These are phyloP conservation scores for Leptographium wingfieldii DNA, from an alignment of 2,329 filamentous ascomycete species.

Conservation along the genomic window DNA sequence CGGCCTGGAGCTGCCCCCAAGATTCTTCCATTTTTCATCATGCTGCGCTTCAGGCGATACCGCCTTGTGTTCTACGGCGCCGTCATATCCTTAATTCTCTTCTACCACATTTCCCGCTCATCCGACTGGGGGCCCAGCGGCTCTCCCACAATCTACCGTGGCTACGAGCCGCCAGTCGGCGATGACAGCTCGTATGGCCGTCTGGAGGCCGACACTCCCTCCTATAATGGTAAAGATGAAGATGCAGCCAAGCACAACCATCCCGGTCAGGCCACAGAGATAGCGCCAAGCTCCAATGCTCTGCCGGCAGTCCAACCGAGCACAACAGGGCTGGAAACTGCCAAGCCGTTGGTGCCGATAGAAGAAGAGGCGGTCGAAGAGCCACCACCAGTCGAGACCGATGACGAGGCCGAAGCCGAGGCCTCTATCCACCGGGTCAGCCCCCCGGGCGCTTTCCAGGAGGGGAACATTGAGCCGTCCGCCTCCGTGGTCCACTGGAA, in stretches of 20 bases:
- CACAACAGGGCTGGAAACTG: neutral
- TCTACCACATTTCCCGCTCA: constrained; percentile 35
- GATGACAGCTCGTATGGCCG: no score
- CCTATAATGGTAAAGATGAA: neutral
- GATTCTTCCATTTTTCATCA: constrained; percentile 15
- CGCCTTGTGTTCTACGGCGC: constrained; percentile 46
- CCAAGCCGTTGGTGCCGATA: neutral
- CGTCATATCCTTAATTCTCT: constrained; percentile 39
- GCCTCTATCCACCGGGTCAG: neutral
- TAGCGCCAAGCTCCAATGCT: neutral
- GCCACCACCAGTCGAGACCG: neutral
- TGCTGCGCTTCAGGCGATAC: constrained; percentile 49
- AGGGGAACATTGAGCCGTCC: constrained; percentile 1
- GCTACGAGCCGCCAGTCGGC: constrained; percentile 3
- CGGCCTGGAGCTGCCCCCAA: neutral
- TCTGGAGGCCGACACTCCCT: neutral
- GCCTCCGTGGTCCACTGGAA: constrained; percentile 47
- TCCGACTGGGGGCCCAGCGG: constrained; percentile 20
- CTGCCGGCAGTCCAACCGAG: neutral
- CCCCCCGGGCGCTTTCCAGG: neutral
- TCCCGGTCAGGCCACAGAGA: neutral
- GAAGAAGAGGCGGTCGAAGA: neutral
- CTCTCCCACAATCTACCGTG: constrained; percentile 11
- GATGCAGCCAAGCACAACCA: no score
- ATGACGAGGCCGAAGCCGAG: neutral